phyloP scores from a whole-genome alignment of 2,329 filamentous ascomycete species.

The Ceratocystis harringtonii region DNA sequence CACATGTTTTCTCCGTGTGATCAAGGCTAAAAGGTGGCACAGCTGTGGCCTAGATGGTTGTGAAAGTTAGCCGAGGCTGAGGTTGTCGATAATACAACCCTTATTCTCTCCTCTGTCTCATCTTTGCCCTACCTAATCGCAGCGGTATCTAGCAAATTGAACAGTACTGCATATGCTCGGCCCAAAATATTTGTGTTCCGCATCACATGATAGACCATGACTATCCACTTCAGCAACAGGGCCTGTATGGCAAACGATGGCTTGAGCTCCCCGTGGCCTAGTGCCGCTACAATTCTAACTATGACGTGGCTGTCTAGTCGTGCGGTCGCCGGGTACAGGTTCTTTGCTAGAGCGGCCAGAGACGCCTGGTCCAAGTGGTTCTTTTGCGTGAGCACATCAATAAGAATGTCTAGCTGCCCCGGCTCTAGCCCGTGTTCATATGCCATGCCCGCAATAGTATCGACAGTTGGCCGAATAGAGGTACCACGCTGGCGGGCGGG shows the following conservation, averaged over 20 bases:
- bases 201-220: slow-evolving; percentile 58
- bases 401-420: slow-evolving; percentile 43
- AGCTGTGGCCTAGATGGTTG: slow-evolving; percentile 35
- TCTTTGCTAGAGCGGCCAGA: slow-evolving; percentile 51
- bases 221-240: slow-evolving; percentile 60
- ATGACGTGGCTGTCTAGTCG: slow-evolving; percentile 32
- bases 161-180: slow-evolving; percentile 59
- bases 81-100: not conserved
- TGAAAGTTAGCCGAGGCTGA: slow-evolving; percentile 1
- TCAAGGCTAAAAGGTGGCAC: slow-evolving; percentile 63
- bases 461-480: slow-evolving; percentile 48
- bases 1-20: slow-evolving; percentile 70
- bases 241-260: slow-evolving; percentile 56
- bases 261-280: slow-evolving; percentile 67
- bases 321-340: slow-evolving; percentile 51
- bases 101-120: not conserved
- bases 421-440: slow-evolving; percentile 54
- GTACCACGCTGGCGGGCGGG: slow-evolving; percentile 51
- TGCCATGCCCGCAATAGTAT: slow-evolving; percentile 45
- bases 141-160: slow-evolving; percentile 69
- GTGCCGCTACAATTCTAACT: slow-evolving; percentile 50
- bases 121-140: slow-evolving; percentile 43
- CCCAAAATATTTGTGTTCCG: slow-evolving; percentile 48
- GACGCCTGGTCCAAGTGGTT: slow-evolving; percentile 64
- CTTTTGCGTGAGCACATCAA: slow-evolving; percentile 51